Percentiles rank a stretch among this genome's conserved stretches.
Evolutionary conservation across 176 grass and related monocot genomes (phyloP).

Genomic region (Pontederia paniculata): DNA sequence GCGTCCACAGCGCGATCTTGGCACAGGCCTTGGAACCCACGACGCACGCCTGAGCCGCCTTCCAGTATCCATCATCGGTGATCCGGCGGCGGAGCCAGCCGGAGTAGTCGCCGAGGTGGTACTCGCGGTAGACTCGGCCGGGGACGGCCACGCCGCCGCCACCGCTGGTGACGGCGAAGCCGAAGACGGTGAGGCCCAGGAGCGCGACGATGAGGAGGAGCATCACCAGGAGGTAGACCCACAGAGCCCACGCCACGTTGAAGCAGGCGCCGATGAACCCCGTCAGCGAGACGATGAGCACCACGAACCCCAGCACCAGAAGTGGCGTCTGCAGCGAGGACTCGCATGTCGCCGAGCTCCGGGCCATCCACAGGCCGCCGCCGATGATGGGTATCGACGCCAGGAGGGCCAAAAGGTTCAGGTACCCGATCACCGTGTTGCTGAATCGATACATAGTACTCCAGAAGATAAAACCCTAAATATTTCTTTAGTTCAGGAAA

Average conservation of each 20-base stretch:
- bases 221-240: conserved; percentile 75
- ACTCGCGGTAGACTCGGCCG: conserved; percentile 68
- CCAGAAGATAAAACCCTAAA: too few species aligned
- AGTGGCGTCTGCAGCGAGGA: conserved; percentile 85
- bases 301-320: conserved; percentile 51
- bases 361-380: conserved; percentile 63
- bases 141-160: conserved; percentile 53
- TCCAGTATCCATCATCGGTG: conserved; percentile 49
- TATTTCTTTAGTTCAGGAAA: too few species aligned
- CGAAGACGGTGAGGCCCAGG: conserved; percentile 61
- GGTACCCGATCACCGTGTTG: conserved; percentile 67
- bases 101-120: conserved; percentile 53
- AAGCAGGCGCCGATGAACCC: conserved; percentile 95
- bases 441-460: conserved; percentile 38
- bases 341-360: conserved; percentile 50
- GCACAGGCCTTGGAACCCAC: conserved; percentile 64
- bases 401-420: conserved; percentile 71
- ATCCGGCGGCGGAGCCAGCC: conserved; percentile 59
- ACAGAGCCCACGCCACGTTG: conserved; percentile 71
- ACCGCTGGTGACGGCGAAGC: conserved; percentile 60
- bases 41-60: conserved; percentile 55
- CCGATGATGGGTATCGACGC: conserved; percentile 87
- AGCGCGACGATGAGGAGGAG: conserved; percentile 53
- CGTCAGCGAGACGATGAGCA: conserved; percentile 66
- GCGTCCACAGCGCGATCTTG: conserved; percentile 64